Conservation (phyloP, 164 flowering plant genomes). For the Nymphaea colorata region DNA sequence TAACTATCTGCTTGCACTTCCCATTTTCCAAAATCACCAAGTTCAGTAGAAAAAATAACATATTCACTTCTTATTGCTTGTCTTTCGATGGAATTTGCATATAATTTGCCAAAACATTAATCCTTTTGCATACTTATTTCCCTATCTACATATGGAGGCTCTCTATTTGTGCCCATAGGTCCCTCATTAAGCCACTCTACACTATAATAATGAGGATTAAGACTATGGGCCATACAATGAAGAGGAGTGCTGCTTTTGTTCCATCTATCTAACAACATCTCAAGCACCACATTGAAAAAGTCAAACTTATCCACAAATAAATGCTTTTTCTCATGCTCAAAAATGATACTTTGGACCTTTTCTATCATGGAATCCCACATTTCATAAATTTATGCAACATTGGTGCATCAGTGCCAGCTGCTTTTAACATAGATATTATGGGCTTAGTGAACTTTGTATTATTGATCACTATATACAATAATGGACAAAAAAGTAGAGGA, state of each 20-base stretch:
- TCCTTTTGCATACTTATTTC: background rate
- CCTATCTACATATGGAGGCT: background rate
- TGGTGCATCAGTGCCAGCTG: too few species aligned
- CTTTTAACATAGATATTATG: too few species aligned
- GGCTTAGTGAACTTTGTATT: too few species aligned
- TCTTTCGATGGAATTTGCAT: background rate
- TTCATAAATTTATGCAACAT: too few species aligned
- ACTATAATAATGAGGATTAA: background rate
- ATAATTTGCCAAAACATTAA: background rate
- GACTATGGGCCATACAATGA: background rate
- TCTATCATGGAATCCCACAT: too few species aligned
- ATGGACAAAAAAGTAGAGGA: too few species aligned
- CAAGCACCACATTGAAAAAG: too few species aligned
- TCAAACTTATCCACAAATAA: too few species aligned
- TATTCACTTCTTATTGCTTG: slow-evolving; percentile 1
- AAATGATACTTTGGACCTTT: too few species aligned
- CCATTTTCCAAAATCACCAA: background rate
- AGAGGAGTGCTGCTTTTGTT: background rate
- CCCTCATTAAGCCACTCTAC: background rate
- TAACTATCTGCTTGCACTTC: background rate
- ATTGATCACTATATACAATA: too few species aligned
- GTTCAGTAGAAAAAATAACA: background rate
- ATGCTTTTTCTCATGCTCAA: too few species aligned
- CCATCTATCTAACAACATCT: too few species aligned
- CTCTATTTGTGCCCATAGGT: background rate